Percentiles rank a stretch among this genome's conserved stretches.
These are phyloP conservation scores for Helminthosporium solani DNA, from an alignment of 2,329 filamentous ascomycete genomes.

Conservation along the genomic window DNA sequence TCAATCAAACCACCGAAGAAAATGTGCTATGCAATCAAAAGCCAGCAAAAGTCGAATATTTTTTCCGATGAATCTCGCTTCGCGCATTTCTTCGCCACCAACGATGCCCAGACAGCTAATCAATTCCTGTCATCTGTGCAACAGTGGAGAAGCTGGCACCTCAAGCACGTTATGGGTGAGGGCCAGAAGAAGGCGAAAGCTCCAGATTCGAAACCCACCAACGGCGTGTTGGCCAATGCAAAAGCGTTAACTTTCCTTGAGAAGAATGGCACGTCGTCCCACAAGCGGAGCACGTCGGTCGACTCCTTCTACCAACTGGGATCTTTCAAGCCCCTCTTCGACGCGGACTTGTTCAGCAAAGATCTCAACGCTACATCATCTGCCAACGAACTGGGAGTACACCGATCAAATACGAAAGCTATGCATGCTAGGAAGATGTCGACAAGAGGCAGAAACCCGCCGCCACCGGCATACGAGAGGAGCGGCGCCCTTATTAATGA, in stretches of 20 bases:
- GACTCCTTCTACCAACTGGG: slow-evolving; percentile 63
- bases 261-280: slow-evolving; percentile 17
- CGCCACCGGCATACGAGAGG: slow-evolving; percentile 36
- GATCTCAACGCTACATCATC: slow-evolving; percentile 25
- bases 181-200: slow-evolving; percentile 46
- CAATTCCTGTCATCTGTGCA: slow-evolving; percentile 72
- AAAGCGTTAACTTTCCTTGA: slow-evolving; percentile 15
- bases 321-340: slow-evolving; percentile 66
- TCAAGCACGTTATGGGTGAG: slow-evolving; percentile 70
- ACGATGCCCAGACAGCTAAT: slow-evolving; percentile 66
- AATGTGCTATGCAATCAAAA: slow-evolving; percentile 85
- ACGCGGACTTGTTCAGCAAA: slow-evolving; percentile 60
- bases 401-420: slow-evolving; percentile 25
- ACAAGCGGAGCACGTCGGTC: slow-evolving; percentile 39
- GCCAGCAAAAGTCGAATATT: slow-evolving; percentile 82
- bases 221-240: slow-evolving; percentile 15
- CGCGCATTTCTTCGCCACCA: slow-evolving; percentile 87
- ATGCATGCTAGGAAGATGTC: slow-evolving; percentile 42
- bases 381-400: slow-evolving; percentile 12
- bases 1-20: slow-evolving; percentile 83
- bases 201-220: slow-evolving; percentile 30
- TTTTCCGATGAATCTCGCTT: slow-evolving; percentile 83
- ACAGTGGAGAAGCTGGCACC: slow-evolving; percentile 86
- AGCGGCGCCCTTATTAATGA: slow-evolving; percentile 18
- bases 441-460: slow-evolving; percentile 37